A percentile compares a stretch with the other conserved stretches of the same genome.
Evolutionary conservation across 2,329 filamentous ascomycete genomes (phyloP).

Genomic region (Sporothrix sp.): DNA sequence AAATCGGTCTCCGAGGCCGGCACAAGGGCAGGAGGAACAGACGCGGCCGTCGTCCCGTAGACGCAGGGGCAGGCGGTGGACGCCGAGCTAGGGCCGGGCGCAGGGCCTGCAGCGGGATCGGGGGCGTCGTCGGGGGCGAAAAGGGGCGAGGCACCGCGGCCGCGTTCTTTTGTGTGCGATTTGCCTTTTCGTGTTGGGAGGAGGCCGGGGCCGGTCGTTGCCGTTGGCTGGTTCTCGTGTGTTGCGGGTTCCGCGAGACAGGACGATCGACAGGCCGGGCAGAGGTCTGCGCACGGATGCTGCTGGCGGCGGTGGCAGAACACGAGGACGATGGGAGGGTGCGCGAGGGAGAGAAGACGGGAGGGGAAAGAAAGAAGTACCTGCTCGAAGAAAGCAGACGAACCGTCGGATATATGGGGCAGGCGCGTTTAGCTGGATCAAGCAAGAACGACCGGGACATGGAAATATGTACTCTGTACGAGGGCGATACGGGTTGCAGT

Average conservation of each 20-base stretch:
- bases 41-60: no score
- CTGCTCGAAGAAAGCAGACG: constrained; percentile 1
- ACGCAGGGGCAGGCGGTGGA: background rate
- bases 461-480: background rate
- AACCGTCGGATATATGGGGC: background rate
- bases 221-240: background rate
- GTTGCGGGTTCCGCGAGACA: background rate
- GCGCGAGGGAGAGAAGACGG: background rate
- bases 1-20: no score
- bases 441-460: constrained; percentile 8
- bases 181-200: background rate
- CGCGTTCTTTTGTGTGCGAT: background rate
- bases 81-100: no score
- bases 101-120: no score
- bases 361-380: background rate
- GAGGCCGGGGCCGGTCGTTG: background rate
- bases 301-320: no score
- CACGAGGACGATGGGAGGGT: background rate
- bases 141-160: no score
- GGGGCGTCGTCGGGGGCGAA: no score
- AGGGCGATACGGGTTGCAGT: background rate
- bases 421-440: constrained; percentile 1
- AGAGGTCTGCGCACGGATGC: background rate
- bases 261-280: background rate
- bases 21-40: no score